A percentile compares a stretch with the other conserved stretches of the same genome.
phyloP scores from a whole-genome alignment of 441 rosid species.

The Omphalea diandra region DNA sequence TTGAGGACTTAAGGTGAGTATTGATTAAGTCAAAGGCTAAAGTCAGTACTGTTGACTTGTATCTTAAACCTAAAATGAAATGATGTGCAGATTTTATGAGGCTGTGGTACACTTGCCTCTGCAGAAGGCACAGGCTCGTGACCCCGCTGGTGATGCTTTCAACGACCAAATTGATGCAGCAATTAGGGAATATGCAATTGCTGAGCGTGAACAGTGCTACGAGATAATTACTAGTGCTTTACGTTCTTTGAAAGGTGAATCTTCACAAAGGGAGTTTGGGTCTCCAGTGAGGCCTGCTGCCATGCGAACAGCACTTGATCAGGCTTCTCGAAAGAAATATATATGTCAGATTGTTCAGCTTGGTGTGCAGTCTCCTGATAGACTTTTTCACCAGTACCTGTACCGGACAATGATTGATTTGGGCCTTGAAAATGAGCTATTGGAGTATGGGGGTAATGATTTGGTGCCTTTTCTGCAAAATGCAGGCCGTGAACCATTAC shows the following conservation, averaged over 20 bases:
- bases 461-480: conserved; percentile 90
- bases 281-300: conserved; percentile 55
- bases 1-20: conserved; percentile 87
- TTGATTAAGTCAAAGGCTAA: conserved; percentile 19
- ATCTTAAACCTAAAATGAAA: conserved; percentile 26
- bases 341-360: conserved; percentile 95
- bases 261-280: conserved; percentile 48
- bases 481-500: conserved; percentile 63
- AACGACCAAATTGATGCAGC: conserved; percentile 86
- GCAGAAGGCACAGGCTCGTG: conserved; percentile 90
- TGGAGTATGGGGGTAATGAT: conserved; percentile 98
- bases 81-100: conserved; percentile 83
- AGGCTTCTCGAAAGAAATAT: conserved; percentile 67
- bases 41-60: conserved; percentile 10
- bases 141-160: conserved; percentile 90
- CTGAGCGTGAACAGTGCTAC: conserved; percentile 86
- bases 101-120: conserved; percentile 92
- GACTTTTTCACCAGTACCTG: conserved; percentile 77
- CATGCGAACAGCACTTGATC: conserved; percentile 55
- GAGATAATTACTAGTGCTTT: conserved; percentile 78
- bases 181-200: conserved; percentile 68
- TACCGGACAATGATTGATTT: conserved; percentile 78
- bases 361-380: conserved; percentile 89
- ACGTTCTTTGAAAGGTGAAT: conserved; percentile 63
- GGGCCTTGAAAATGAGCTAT: conserved; percentile 89